phyloP scores from a whole-genome alignment of 768 basidiomycete genomes.

The Boletus barrowsii region DNA sequence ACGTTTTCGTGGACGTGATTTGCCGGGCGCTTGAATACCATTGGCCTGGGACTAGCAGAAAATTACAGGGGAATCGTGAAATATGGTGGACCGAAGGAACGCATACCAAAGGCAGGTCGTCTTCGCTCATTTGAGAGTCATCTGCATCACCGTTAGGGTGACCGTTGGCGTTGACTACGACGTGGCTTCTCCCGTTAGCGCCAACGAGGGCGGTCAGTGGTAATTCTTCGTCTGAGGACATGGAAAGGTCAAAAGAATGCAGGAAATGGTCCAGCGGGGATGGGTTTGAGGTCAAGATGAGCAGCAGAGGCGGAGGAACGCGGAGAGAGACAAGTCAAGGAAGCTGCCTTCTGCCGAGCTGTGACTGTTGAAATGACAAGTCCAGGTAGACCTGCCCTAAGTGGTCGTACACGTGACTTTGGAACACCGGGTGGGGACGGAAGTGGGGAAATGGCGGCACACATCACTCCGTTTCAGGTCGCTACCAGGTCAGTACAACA shows the following conservation, averaged over 20 bases:
- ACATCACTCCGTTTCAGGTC: conserved; percentile 9
- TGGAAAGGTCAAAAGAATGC: conserved; percentile 33
- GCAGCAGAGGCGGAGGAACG: conserved; percentile 22
- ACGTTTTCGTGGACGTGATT: conserved; percentile 47
- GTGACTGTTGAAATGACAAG: conserved; percentile 35
- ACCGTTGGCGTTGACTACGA: conserved; percentile 44
- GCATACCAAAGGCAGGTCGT: conserved; percentile 69
- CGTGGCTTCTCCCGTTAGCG: conserved; percentile 42
- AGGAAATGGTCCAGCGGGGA: conserved; percentile 5
- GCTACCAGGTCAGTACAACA: conserved; percentile 17
- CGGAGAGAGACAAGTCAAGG: conserved; percentile 30
- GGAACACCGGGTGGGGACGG: conserved; percentile 1
- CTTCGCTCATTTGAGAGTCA: conserved; percentile 60
- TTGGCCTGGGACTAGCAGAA: conserved; percentile 52
- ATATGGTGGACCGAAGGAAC: conserved; percentile 1
- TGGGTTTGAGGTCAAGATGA: not conserved
- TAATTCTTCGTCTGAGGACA: conserved; percentile 60
- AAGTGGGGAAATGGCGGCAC: not conserved
- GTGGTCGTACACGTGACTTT: conserved; percentile 24
- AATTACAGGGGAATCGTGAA: conserved; percentile 22
- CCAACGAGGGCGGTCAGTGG: conserved; percentile 42
- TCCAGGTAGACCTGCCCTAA: conserved; percentile 59
- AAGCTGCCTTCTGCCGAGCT: conserved; percentile 23
- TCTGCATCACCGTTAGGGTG: conserved; percentile 37
- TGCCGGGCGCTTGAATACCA: conserved; percentile 39